Evolutionary conservation across 108 stramenopile genomes (phyloP), one percentile per base, ranked within the genome.

Genomic region (Skeletonema potamos): DNA sequence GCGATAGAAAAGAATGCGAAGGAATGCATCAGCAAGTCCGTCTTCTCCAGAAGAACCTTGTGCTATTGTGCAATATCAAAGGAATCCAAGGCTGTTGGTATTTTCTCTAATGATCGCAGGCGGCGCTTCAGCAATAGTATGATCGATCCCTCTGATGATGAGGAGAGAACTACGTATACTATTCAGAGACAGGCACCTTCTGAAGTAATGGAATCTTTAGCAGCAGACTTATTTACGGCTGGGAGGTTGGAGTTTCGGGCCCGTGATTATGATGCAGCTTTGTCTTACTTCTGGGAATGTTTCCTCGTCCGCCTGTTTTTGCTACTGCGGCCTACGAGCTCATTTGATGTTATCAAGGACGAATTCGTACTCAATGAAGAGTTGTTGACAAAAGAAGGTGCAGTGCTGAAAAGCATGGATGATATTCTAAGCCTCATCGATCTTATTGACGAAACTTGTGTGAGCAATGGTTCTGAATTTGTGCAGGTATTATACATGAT

Each of bases 241-340:
- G 78, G 78, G 13, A 67, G 61, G 27, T 56, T 79, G 18, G 78
- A 66, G 30, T 73, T 73, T 56, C 34, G 72, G 27, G 43, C 58
- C n/a, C 72, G 78, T 46, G 39, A 66, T 54, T 79, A 79, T 48
- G 26, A 36, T 2, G 62, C 30, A 20, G 78, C 78, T 46, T 51
- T 79, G 27, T 79, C 78, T 3, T 79, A 72, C 62, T 73, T 62
- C 51, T 79, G 60, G 59, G 78, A 79, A 68, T 65, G 66, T 58
- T 44, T 79, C 17, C 51, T 68, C 30, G 54, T 79, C 30, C 43
- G 59, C 27, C n/a, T 41, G 27, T 48, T 66, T 20, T 48, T 72
- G 18, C 27, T 39, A 36, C 30, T 27, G 26, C 62, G 44, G 20
- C 18, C 26, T 27, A 62, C 36, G 22, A 20, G 36, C 30, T 30